phyloP scores from a whole-genome alignment of 495 filamentous ascomycete genomes.

The Glarea lozoyensis region DNA sequence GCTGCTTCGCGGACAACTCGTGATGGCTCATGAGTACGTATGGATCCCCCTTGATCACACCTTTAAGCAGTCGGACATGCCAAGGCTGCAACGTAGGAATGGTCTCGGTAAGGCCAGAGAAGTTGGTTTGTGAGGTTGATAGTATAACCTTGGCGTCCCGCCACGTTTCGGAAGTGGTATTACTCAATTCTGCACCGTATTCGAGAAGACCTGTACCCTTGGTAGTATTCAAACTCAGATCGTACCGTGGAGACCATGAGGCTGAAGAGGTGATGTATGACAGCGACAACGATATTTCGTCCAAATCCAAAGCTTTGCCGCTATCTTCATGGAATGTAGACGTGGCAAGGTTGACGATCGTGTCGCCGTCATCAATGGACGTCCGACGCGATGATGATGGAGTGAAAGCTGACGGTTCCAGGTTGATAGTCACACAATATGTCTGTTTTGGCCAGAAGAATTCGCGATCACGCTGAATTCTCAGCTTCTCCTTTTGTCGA shows the following conservation, averaged over 20 bases:
- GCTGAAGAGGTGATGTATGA: slow-evolving; percentile 56
- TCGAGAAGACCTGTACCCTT: slow-evolving; percentile 43
- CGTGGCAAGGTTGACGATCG: slow-evolving; percentile 20
- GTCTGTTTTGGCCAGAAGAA: slow-evolving; percentile 49
- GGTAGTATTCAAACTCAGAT: slow-evolving; percentile 51
- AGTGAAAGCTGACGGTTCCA: slow-evolving; percentile 43
- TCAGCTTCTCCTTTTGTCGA: slow-evolving; percentile 34
- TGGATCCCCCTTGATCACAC: not conserved
- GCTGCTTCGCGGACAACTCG: slow-evolving; percentile 8
- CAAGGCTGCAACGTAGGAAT: slow-evolving; percentile 52
- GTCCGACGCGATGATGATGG: slow-evolving; percentile 45
- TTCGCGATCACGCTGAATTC: slow-evolving; percentile 42
- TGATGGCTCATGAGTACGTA: slow-evolving; percentile 8
- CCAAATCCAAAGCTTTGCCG: slow-evolving; percentile 5
- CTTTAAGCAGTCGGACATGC: slow-evolving; percentile 41
- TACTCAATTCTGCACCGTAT: slow-evolving; percentile 57
- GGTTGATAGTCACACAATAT: slow-evolving; percentile 46
- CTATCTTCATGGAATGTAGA: slow-evolving; percentile 18
- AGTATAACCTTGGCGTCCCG: slow-evolving; percentile 53
- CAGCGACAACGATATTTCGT: slow-evolving; percentile 38
- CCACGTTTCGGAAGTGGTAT: slow-evolving; percentile 62
- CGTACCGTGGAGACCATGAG: slow-evolving; percentile 58
- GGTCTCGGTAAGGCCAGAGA: slow-evolving; percentile 48
- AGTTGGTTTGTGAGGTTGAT: slow-evolving; percentile 59
- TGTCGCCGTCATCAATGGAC: slow-evolving; percentile 38